phyloP scores from a whole-genome alignment of 768 basidiomycete genomes.

The Infundibulicybe gibba region DNA sequence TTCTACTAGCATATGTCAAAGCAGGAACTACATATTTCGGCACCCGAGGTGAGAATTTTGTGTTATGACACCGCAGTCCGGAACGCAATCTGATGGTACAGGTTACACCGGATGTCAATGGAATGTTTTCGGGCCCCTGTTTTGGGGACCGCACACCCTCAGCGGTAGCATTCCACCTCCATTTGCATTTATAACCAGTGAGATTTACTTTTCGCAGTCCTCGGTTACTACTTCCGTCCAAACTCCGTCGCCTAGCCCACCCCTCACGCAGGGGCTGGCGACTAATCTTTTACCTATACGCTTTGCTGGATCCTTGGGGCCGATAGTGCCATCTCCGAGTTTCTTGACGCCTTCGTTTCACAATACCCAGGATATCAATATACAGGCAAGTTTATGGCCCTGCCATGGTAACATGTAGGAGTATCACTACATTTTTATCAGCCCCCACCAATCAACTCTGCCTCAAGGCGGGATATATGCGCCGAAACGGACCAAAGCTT shows the following conservation, averaged over 20 bases:
- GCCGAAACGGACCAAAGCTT: too few species aligned
- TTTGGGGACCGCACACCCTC: constrained; percentile 19
- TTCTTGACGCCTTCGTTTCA: not conserved
- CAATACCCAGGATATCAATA: not conserved
- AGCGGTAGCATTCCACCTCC: constrained; percentile 9
- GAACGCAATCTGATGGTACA: too few species aligned
- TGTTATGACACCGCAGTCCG: too few species aligned
- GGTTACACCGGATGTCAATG: not conserved
- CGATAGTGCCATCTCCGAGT: not conserved
- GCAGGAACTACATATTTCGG: too few species aligned
- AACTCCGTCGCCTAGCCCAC: constrained; percentile 10
- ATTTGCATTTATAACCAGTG: constrained; percentile 9
- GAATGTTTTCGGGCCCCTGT: constrained; percentile 15
- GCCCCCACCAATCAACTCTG: too few species aligned
- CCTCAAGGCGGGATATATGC: too few species aligned
- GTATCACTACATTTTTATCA: too few species aligned
- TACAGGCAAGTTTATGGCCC: too few species aligned
- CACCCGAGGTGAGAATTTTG: too few species aligned
- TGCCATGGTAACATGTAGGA: too few species aligned
- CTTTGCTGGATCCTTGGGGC: not conserved
- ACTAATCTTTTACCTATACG: not conserved
- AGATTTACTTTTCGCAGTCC: not conserved
- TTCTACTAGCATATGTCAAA: too few species aligned
- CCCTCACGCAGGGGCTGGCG: too few species aligned
- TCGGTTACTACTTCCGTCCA: constrained; percentile 1